phyloP scores from a whole-genome alignment of 2,329 filamentous ascomycete species.

The Westerdykella aurantiaca region DNA sequence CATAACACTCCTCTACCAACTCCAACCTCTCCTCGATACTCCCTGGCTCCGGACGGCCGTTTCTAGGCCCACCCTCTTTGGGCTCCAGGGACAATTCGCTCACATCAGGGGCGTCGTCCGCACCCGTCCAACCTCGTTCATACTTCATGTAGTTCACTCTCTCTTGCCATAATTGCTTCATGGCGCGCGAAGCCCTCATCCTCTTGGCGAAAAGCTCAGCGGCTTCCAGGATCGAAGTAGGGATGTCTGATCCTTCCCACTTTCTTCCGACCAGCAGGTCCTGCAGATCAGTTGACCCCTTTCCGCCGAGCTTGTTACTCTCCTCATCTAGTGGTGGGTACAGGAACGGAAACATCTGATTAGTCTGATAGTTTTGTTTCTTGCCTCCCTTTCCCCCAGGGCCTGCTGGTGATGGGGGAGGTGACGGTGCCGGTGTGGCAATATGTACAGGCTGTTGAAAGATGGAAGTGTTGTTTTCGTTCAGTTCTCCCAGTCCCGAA shows the following conservation, averaged over 20 bases:
- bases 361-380: slow-evolving; percentile 99
- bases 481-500: slow-evolving; percentile 45
- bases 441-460: slow-evolving; percentile 96
- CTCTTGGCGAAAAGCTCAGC: slow-evolving; percentile 85
- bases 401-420: slow-evolving; percentile 82
- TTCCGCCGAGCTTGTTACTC: slow-evolving; percentile 86
- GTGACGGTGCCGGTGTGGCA: slow-evolving; percentile 93
- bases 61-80: slow-evolving; percentile 23
- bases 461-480: slow-evolving; percentile 60
- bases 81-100: slow-evolving; percentile 37
- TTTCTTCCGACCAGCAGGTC: slow-evolving; percentile 72
- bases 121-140: slow-evolving; percentile 77
- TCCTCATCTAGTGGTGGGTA: slow-evolving; percentile 87
- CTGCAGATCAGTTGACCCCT: slow-evolving; percentile 74
- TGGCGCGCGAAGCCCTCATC: slow-evolving; percentile 85
- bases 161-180: slow-evolving; percentile 91
- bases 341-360: slow-evolving; percentile 96
- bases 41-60: slow-evolving; percentile 41
- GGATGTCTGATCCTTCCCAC: slow-evolving; percentile 93
- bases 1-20: slow-evolving; percentile 78
- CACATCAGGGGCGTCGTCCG: slow-evolving; percentile 43
- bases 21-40: slow-evolving; percentile 60
- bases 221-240: slow-evolving; percentile 89
- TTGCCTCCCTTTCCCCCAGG: slow-evolving; percentile 85
- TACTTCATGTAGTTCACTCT: slow-evolving; percentile 86